These are phyloP conservation scores for Aulographum hederae DNA, from an alignment of 2,329 filamentous ascomycete genomes.

Conservation along the genomic window DNA sequence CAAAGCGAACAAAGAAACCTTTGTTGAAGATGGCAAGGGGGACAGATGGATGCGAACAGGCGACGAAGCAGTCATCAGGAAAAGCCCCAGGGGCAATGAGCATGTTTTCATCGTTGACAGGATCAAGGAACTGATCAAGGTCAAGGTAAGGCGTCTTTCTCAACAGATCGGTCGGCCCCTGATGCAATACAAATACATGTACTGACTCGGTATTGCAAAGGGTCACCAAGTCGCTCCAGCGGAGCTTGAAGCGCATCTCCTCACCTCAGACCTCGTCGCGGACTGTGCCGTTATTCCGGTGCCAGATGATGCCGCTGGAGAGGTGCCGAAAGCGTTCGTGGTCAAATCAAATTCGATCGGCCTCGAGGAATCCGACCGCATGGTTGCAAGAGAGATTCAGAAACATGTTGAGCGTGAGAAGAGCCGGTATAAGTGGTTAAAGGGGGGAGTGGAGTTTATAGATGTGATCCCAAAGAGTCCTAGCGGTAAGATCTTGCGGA, in stretches of 20 bases:
- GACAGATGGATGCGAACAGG: constrained; percentile 63
- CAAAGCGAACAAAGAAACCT: constrained; percentile 67
- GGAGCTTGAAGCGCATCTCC: constrained; percentile 63
- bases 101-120: constrained; percentile 76
- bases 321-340: constrained; percentile 45
- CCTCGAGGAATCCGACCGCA: constrained; percentile 32
- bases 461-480: constrained; percentile 39
- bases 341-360: constrained; percentile 37
- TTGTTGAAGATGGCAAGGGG: constrained; percentile 42
- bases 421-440: constrained; percentile 42
- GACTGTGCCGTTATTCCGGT: constrained; percentile 66
- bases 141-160: constrained; percentile 42
- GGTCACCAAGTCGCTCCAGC: constrained; percentile 70
- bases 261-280: constrained; percentile 55
- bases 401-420: constrained; percentile 43
- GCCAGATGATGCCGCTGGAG: constrained; percentile 42
- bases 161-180: too few species aligned
- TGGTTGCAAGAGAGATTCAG: constrained; percentile 30
- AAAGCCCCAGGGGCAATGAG: constrained; percentile 48
- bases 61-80: constrained; percentile 58
- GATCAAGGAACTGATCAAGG: constrained; percentile 62
- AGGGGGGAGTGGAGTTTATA: constrained; percentile 35
- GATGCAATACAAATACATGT: constrained; percentile 5
- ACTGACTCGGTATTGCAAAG: constrained; percentile 22
- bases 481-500: constrained; percentile 43